Conservation (phyloP, 2,329 filamentous ascomycete genomes). For the Fusarium nelsonii region DNA sequence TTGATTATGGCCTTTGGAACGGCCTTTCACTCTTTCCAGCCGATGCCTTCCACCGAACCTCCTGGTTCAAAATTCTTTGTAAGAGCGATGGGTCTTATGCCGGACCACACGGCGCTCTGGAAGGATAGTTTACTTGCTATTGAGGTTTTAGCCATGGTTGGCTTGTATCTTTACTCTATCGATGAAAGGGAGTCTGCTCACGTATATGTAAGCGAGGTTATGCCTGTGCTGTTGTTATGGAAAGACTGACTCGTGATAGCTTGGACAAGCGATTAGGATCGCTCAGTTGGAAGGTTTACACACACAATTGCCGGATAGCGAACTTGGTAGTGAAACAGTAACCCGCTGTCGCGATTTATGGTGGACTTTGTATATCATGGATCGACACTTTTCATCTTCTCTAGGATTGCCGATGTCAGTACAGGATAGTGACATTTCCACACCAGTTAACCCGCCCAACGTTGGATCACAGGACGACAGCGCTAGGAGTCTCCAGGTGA, state of each 20-base stretch:
- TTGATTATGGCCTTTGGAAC: conserved; percentile 59
- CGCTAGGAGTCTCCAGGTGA: conserved; percentile 53
- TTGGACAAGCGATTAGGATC: conserved; percentile 56
- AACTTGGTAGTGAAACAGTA: conserved; percentile 51
- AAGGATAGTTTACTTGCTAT: conserved; percentile 55
- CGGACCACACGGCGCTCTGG: conserved; percentile 51
- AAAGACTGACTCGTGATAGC: conserved; percentile 38
- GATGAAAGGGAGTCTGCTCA: conserved; percentile 54
- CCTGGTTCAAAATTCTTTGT: conserved; percentile 52
- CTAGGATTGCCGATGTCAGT: conserved; percentile 55
- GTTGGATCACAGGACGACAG: conserved; percentile 48
- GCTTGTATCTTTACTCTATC: conserved; percentile 55
- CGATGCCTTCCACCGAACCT: conserved; percentile 48
- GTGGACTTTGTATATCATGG: conserved; percentile 58
- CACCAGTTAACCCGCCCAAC: conserved; percentile 48
- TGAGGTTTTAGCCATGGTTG: conserved; percentile 53
- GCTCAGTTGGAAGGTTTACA: conserved; percentile 58
- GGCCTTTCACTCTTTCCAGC: conserved; percentile 42
- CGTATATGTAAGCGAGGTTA: conserved; percentile 41
- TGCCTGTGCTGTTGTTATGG: accelerated
- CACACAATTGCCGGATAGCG: conserved; percentile 55
- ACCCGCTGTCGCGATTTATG: conserved; percentile 54
- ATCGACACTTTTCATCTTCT: conserved; percentile 56
- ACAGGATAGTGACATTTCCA: conserved; percentile 56
- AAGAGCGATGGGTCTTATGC: conserved; percentile 54